Evolutionary conservation across 2,329 filamentous ascomycete genomes (phyloP).

Genomic region (Pseudopyricularia javanii): DNA sequence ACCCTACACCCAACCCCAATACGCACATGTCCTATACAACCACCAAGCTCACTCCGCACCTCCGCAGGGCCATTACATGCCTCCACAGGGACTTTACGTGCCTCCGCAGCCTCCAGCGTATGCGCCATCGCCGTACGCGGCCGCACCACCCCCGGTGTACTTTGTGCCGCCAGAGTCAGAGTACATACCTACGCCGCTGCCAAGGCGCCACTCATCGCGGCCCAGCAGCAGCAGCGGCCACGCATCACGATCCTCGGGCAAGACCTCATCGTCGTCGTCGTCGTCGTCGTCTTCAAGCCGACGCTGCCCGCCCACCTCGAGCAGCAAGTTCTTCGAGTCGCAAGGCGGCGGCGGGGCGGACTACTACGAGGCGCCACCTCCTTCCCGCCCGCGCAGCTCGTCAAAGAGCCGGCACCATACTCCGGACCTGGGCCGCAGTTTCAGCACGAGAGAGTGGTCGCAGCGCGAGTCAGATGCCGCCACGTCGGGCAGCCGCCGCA

Average conservation of each 20-base stretch:
- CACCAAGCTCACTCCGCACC: too few species aligned
- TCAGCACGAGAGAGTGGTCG: neutral
- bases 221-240: neutral
- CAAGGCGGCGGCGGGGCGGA: neutral
- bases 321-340: neutral
- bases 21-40: too few species aligned
- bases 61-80: too few species aligned
- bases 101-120: too few species aligned
- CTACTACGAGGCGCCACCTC: neutral
- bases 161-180: too few species aligned
- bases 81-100: too few species aligned
- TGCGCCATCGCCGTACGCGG: too few species aligned
- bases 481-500: neutral
- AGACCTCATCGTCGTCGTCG: too few species aligned
- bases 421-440: neutral
- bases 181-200: too few species aligned
- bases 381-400: neutral
- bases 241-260: neutral
- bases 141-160: too few species aligned
- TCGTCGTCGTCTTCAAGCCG: neutral
- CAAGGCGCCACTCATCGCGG: neutral
- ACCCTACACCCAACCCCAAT: too few species aligned
- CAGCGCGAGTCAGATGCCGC: neutral
- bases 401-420: neutral
- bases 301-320: neutral